Conservation (phyloP, 2,329 filamentous ascomycete genomes). For the Verticillium alfalfae region DNA sequence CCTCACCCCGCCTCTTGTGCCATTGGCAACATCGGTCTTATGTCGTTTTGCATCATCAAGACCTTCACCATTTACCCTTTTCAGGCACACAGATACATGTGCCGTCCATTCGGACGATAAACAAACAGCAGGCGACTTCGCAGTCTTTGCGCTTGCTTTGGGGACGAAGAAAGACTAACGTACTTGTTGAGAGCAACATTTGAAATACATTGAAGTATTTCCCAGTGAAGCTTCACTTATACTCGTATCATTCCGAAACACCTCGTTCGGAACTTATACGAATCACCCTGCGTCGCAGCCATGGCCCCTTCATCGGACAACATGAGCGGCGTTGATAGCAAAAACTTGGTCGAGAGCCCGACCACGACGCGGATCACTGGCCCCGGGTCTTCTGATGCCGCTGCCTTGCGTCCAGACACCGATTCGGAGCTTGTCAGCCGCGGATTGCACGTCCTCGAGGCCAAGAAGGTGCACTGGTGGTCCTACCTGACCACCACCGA, state of each 20-base stretch:
- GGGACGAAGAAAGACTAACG: conserved; percentile 4
- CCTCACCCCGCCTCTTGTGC: background rate
- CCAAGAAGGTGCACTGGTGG: conserved; percentile 52
- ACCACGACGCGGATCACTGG: background rate
- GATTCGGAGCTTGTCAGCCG: conserved; percentile 35
- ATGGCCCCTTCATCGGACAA: background rate
- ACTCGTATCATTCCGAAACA: background rate
- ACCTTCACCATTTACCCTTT: background rate
- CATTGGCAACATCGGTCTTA: background rate
- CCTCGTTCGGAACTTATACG: background rate
- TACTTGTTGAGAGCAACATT: background rate
- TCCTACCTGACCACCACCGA: conserved; percentile 77
- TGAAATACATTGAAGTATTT: background rate
- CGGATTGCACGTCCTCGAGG: conserved; percentile 51
- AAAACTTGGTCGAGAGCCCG: background rate
- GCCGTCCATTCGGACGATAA: conserved; percentile 1
- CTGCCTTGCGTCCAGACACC: background rate
- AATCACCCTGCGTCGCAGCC: background rate
- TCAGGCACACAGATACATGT: conserved; percentile 3
- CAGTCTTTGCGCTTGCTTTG: conserved; percentile 6
- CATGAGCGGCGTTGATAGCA: background rate
- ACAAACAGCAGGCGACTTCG: conserved; percentile 4
- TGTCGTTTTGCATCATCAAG: background rate
- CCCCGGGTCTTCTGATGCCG: background rate
- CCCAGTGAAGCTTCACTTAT: background rate